Conservation (phyloP, 345 rosid genomes). For the Anastatica hierochuntica region DNA sequence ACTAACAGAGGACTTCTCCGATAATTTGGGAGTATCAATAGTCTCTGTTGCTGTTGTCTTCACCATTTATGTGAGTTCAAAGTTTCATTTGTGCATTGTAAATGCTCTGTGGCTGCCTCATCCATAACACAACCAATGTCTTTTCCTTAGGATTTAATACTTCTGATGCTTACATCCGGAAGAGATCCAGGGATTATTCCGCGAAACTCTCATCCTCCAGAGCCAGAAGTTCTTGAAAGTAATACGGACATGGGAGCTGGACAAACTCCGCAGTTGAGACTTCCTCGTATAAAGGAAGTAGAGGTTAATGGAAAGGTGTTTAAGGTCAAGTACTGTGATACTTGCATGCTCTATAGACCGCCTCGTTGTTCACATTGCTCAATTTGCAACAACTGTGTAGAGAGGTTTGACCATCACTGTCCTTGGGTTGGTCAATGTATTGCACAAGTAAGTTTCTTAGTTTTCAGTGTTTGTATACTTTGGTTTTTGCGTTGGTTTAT, state of each 20-base stretch:
- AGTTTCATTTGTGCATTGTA: background rate
- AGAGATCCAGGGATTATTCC: slow-evolving; percentile 97
- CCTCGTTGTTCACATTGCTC: slow-evolving; percentile 97
- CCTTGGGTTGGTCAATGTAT: slow-evolving; percentile 99
- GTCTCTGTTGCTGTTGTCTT: slow-evolving; percentile 28
- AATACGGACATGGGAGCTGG: slow-evolving; percentile 37
- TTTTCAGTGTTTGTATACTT: background rate
- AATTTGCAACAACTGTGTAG: no score
- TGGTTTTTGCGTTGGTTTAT: background rate
- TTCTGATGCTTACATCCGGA: slow-evolving; percentile 78
- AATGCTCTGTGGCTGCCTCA: background rate
- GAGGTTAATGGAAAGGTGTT: slow-evolving; percentile 50
- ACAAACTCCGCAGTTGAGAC: slow-evolving; percentile 32
- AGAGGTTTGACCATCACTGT: slow-evolving; percentile 93
- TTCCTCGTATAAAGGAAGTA: slow-evolving; percentile 71
- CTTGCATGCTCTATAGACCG: slow-evolving; percentile 89
- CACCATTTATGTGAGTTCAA: slow-evolving; percentile 19
- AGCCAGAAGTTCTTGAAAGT: slow-evolving; percentile 50
- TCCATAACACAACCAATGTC: background rate
- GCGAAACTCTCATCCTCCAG: slow-evolving; percentile 62
- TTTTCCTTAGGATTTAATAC: slow-evolving; percentile 53
- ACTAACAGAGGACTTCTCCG: slow-evolving; percentile 38
- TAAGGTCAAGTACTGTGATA: slow-evolving; percentile 78
- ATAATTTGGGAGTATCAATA: slow-evolving; percentile 38
- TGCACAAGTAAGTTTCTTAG: slow-evolving; percentile 50